phyloP scores from a whole-genome alignment of 495 filamentous ascomycete genomes.

The Rusavskia elegans region DNA sequence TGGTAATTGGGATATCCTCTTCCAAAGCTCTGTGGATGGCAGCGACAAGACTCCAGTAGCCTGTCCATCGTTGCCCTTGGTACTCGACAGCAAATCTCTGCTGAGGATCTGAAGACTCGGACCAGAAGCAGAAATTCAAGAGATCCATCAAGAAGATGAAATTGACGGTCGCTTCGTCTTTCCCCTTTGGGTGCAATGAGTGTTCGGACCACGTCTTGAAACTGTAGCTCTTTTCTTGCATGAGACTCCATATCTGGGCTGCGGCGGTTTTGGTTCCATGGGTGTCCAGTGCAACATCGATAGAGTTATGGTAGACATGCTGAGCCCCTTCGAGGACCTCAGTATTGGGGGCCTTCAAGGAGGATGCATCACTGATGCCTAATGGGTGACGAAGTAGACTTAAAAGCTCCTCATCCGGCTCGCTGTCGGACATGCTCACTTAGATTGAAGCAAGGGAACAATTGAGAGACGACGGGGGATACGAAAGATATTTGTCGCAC shows the following conservation, averaged over 20 bases:
- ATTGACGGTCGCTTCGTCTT: constrained; percentile 60
- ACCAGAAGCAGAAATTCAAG: constrained; percentile 96
- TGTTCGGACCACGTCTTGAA: constrained; percentile 74
- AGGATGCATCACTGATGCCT: constrained; percentile 35
- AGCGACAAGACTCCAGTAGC: constrained; percentile 91
- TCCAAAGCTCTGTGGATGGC: constrained; percentile 74
- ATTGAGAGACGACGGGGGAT: too few species aligned
- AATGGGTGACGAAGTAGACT: constrained; percentile 74
- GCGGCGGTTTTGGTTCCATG: constrained; percentile 67
- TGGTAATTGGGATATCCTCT: constrained; percentile 84
- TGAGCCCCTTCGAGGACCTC: constrained; percentile 70
- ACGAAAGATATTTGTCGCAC: too few species aligned
- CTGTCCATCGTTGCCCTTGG: constrained; percentile 66
- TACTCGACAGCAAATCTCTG: constrained; percentile 70
- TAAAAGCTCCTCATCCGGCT: constrained; percentile 75
- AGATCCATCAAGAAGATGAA: constrained; percentile 97
- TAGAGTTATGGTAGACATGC: constrained; percentile 80
- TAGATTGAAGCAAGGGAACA: too few species aligned
- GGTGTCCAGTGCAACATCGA: constrained; percentile 78
- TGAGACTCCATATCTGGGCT: constrained; percentile 54
- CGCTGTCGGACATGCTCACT: constrained; percentile 63
- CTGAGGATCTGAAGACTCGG: constrained; percentile 38
- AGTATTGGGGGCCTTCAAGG: constrained; percentile 44
- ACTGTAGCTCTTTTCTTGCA: constrained; percentile 73
- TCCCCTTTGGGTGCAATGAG: constrained; percentile 74